Percentiles rank a stretch among this genome's conserved stretches.
phyloP scores from a whole-genome alignment of 1,284 basidiomycete species.

The Kwoniella shivajii region DNA sequence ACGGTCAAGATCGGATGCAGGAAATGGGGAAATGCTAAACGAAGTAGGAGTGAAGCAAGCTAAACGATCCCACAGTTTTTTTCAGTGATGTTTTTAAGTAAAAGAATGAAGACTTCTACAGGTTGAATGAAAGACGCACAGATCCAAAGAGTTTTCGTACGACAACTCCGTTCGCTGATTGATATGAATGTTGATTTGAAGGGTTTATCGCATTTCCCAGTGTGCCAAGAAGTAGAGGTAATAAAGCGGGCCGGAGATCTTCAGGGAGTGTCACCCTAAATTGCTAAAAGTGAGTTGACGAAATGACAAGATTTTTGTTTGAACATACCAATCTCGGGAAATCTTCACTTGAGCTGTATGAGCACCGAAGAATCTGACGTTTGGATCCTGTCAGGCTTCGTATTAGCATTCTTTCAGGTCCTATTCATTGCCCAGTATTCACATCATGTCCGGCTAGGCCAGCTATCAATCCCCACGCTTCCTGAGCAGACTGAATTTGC shows the following conservation, averaged over 20 bases:
- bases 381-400: constrained; percentile 59
- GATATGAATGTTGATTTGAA: constrained; percentile 34
- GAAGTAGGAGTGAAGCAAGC: constrained; percentile 48
- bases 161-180: constrained; percentile 59
- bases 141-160: constrained; percentile 83
- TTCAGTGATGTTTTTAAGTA: neutral
- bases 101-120: neutral
- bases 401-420: neutral
- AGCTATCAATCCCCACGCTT: constrained; percentile 54
- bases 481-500: constrained; percentile 44
- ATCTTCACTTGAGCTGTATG: constrained; percentile 90
- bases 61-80: constrained; percentile 6
- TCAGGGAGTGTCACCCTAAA: constrained; percentile 52
- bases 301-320: too few relatives aligned
- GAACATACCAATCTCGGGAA: constrained; percentile 72
- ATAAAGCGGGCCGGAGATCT: constrained; percentile 44
- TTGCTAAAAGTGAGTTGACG: too few relatives aligned
- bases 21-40: constrained; percentile 46
- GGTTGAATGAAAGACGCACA: constrained; percentile 57
- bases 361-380: constrained; percentile 88
- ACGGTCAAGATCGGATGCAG: constrained; percentile 44
- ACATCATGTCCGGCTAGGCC: constrained; percentile 50
- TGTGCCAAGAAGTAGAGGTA: constrained; percentile 44
- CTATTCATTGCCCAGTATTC: constrained; percentile 9
- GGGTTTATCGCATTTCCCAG: constrained; percentile 45